These are phyloP conservation scores for Cucumis cinereus DNA, from an alignment of 306 rosid species.

Conservation along the genomic window DNA sequence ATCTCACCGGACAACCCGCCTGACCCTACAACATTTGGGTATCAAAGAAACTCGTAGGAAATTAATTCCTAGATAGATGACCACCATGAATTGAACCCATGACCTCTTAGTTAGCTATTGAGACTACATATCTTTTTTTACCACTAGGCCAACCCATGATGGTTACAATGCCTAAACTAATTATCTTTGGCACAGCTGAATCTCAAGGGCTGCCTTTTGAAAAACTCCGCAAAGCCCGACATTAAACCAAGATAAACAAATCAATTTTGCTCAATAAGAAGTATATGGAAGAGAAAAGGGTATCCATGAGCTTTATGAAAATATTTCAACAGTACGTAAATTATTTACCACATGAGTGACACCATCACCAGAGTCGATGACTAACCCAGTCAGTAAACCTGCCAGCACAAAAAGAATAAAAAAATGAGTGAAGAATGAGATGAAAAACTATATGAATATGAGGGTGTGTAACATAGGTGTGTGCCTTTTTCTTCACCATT, in stretches of 20 bases:
- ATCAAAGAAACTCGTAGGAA: too few relatives aligned
- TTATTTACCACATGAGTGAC: slow-evolving; percentile 96
- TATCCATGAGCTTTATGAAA: neutral
- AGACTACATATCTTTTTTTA: too few relatives aligned
- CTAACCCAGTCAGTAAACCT: slow-evolving; percentile 97
- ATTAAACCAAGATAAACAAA: neutral
- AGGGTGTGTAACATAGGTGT: slow-evolving; percentile 1
- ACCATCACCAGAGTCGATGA: slow-evolving; percentile 96
- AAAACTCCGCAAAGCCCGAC: too few relatives aligned
- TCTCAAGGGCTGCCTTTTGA: too few relatives aligned
- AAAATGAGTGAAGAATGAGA: slow-evolving; percentile 6
- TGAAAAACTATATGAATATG: neutral
- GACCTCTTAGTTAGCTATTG: too few relatives aligned
- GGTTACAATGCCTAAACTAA: neutral
- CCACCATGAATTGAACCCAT: too few relatives aligned
- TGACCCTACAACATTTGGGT: too few relatives aligned
- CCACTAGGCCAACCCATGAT: too few relatives aligned
- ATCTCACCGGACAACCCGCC: too few relatives aligned
- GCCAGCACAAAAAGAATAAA: slow-evolving; percentile 19
- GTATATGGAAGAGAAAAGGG: neutral
- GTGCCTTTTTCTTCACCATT: neutral
- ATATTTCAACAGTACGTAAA: neutral
- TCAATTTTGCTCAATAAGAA: neutral
- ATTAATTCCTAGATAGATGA: too few relatives aligned
- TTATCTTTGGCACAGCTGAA: too few relatives aligned